Base-by-base conservation (phyloP, 805 yeast species). In the Candida arabinofermentans region DNA sequence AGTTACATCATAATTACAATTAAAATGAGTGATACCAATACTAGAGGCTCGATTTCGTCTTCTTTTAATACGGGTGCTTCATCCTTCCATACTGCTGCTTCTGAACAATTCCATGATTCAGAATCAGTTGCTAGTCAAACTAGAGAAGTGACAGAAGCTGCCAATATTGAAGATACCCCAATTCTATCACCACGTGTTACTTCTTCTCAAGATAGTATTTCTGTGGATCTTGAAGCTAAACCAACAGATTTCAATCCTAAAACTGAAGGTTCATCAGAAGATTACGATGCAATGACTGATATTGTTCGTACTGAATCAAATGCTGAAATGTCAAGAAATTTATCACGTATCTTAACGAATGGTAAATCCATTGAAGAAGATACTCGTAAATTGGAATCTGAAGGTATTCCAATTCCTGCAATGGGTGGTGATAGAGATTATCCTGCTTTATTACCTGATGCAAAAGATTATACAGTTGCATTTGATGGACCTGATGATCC, bases 401-500 rank as follows among this genome's bases (percentile, higher is more conserved):
- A 55, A 6, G 60, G 61, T n/a, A 50, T 65, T 3, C 68, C 72
- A 5, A 51, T 74, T 19, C 79, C 79, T 14, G 60, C 66, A 23
- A 84, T 85, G 89, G 93, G 93, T 32, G 79, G 75, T 8, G 79
- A 71, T 24, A 73, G 83, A 58, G 72, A 68, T 5, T 81, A 67
- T 50, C 91, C 91, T 6, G 81, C 86, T 8, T 40, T 67, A 21
- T 68, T 82, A 38, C 83, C 84, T 0, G 73, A 73, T 36, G 63
- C 70, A 34, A 74, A 67, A 18, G 67, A 66, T 1, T 88, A 80
- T 57, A 70, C 77, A 9, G 96, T 88, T 7, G 72, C 81, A 3
- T 87, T 72, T 55, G 84, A 84, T 56, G 95, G 96, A 0, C 81
- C 83, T 1, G 69, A 79, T 36, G 96, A 89, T 57, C 95, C 95